A percentile compares a stretch with the other conserved stretches of the same genome.
phyloP scores from a whole-genome alignment of 2,329 filamentous ascomycete genomes.

The Claviceps maximensis region DNA sequence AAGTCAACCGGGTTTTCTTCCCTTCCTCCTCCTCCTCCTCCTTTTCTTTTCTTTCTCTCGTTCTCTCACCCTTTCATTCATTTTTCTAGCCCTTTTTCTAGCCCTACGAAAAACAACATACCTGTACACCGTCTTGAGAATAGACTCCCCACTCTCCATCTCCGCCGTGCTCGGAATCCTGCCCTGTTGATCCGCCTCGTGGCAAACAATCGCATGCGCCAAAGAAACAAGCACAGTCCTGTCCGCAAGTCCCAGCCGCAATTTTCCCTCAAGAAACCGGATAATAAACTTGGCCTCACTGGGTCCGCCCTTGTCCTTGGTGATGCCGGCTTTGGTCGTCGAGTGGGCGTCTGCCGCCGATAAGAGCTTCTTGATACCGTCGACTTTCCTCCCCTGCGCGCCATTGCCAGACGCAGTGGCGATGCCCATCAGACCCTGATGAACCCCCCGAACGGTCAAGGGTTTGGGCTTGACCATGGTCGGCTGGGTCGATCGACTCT shows the following conservation, averaged over 20 bases:
- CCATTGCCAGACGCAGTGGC: slow-evolving; percentile 79
- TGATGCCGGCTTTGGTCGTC: slow-evolving; percentile 73
- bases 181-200: slow-evolving; percentile 62
- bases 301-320: slow-evolving; percentile 80
- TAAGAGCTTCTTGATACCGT: slow-evolving; percentile 91
- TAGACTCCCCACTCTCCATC: slow-evolving; percentile 69
- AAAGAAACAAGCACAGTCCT: slow-evolving; percentile 82
- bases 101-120: slow-evolving; percentile 24
- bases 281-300: slow-evolving; percentile 94
- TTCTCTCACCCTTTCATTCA: not conserved
- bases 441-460: slow-evolving; percentile 73
- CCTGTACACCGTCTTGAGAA: slow-evolving; percentile 85
- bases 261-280: slow-evolving; percentile 85
- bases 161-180: slow-evolving; percentile 61
- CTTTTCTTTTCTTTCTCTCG: too few species aligned
- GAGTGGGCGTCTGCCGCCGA: slow-evolving; percentile 70
- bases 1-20: not conserved
- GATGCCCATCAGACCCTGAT: slow-evolving; percentile 76
- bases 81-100: too few species aligned
- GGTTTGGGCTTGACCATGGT: slow-evolving; percentile 98
- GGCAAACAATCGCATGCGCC: slow-evolving; percentile 74
- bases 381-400: slow-evolving; percentile 80
- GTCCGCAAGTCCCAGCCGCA: slow-evolving; percentile 83
- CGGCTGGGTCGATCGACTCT: slow-evolving; percentile 86
- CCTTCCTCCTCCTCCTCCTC: not conserved